phyloP scores from a whole-genome alignment of 2,329 filamentous ascomycete species.

The Ceratocystis cubensis region DNA sequence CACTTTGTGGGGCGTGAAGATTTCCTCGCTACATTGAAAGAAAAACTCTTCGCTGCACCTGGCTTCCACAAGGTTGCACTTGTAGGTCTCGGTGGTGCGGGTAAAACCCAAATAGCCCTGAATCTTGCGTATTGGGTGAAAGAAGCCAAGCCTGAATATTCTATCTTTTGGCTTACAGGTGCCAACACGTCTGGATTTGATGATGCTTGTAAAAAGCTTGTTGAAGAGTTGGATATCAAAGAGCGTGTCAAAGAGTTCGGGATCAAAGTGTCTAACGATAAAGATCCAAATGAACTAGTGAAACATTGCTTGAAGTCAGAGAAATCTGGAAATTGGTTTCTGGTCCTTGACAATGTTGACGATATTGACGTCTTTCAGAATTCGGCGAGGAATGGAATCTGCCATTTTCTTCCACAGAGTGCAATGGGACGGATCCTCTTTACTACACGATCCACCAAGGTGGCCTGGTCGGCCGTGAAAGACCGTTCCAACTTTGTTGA shows the following conservation, averaged over 20 bases:
- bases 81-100: not conserved
- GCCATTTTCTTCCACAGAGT: constrained; percentile 26
- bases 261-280: not conserved
- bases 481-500: no score
- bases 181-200: not conserved
- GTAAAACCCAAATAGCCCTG: not conserved
- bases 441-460: constrained; percentile 11
- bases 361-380: constrained; percentile 9
- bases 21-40: not conserved
- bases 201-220: not conserved
- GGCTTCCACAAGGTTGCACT: not conserved
- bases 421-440: constrained; percentile 13
- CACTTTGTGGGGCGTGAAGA: not conserved
- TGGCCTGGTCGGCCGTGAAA: not conserved
- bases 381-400: not conserved
- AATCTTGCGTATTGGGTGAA: not conserved
- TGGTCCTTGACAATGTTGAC: constrained; percentile 25
- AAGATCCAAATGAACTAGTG: constrained; percentile 17
- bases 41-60: not conserved
- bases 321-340: constrained; percentile 23
- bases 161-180: constrained; percentile 6
- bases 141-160: not conserved
- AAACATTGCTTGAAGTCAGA: constrained; percentile 22
- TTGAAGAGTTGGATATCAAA: not conserved
- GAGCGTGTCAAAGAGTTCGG: no score